Percentiles rank a stretch among this genome's conserved stretches.
These are phyloP conservation scores for Leccinellum luteum DNA, from an alignment of 768 basidiomycete genomes.

Conservation along the genomic window DNA sequence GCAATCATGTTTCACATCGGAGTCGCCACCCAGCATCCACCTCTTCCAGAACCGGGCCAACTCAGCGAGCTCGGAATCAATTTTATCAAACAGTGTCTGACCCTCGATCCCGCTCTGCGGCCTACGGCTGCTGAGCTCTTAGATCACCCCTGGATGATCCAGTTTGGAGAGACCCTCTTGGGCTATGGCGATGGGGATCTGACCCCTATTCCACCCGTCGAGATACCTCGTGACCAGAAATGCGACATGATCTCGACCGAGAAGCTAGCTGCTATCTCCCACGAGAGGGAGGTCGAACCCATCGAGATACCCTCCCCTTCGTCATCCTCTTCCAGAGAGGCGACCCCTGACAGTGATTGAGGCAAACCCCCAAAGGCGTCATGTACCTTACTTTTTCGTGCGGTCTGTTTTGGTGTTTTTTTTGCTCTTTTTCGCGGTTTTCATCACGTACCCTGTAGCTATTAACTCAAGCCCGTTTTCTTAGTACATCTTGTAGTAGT, in stretches of 20 bases:
- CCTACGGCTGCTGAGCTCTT: slow-evolving; percentile 85
- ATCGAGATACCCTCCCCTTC: slow-evolving; percentile 52
- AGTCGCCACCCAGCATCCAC: slow-evolving; percentile 94
- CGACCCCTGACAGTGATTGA: slow-evolving; percentile 30
- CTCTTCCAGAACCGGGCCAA: slow-evolving; percentile 87
- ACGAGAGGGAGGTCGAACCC: slow-evolving; percentile 59
- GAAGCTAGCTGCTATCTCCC: slow-evolving; percentile 53
- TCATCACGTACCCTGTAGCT: slow-evolving; percentile 16
- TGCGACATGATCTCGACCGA: slow-evolving; percentile 51
- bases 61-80: slow-evolving; percentile 86
- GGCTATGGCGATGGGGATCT: slow-evolving; percentile 67
- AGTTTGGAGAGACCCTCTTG: slow-evolving; percentile 68
- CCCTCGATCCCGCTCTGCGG: slow-evolving; percentile 77
- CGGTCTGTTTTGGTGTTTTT: neutral
- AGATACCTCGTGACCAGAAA: slow-evolving; percentile 46
- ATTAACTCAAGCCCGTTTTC: slow-evolving; percentile 1
- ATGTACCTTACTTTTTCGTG: neutral
- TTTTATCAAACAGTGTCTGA: slow-evolving; percentile 91
- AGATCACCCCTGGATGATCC: slow-evolving; percentile 87
- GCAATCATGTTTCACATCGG: slow-evolving; percentile 99
- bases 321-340: slow-evolving; percentile 40
- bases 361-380: neutral
- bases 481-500: slow-evolving; percentile 8
- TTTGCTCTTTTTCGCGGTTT: slow-evolving; percentile 1
- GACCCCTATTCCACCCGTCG: slow-evolving; percentile 44